Evolutionary conservation across 495 filamentous ascomycete genomes (phyloP).

Genomic region (Podospora anserina): DNA sequence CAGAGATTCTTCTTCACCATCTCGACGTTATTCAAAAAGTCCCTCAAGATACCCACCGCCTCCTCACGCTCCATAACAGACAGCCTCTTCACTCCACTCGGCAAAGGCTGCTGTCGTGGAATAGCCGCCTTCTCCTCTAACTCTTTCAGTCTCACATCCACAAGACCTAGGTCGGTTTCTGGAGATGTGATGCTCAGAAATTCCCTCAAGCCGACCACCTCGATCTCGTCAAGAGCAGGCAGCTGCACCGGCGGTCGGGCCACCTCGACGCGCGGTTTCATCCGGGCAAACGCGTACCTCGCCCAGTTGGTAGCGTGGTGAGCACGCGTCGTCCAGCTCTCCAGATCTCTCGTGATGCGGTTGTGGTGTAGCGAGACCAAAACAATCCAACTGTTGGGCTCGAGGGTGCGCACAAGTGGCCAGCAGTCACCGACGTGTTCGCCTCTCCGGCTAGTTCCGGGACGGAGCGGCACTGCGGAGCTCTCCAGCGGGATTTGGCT

Average conservation of each 20-base stretch:
- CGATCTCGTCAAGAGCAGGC: not conserved
- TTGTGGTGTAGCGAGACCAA: not conserved
- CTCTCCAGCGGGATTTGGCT: not conserved
- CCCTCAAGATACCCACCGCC: not conserved
- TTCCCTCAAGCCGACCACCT: not conserved
- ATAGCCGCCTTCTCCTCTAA: not conserved
- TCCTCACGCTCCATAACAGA: not conserved
- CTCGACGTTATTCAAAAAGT: not conserved
- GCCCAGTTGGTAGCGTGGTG: not conserved
- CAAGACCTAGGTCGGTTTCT: not conserved
- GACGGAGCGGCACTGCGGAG: not conserved
- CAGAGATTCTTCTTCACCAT: not conserved
- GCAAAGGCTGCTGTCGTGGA: not conserved
- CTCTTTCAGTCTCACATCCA: not conserved
- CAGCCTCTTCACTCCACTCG: not conserved
- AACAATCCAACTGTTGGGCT: not conserved
- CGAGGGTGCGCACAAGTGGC: not conserved
- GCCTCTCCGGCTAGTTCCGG: not conserved
- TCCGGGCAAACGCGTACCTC: not conserved
- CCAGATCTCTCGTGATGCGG: not conserved
- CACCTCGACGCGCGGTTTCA: not conserved
- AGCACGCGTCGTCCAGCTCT: not conserved
- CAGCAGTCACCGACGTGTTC: not conserved
- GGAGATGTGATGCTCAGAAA: not conserved
- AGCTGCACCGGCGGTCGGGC: not conserved